Conservation (phyloP, 192 early-diverging fungal species). For the Backusella psychrophila region DNA sequence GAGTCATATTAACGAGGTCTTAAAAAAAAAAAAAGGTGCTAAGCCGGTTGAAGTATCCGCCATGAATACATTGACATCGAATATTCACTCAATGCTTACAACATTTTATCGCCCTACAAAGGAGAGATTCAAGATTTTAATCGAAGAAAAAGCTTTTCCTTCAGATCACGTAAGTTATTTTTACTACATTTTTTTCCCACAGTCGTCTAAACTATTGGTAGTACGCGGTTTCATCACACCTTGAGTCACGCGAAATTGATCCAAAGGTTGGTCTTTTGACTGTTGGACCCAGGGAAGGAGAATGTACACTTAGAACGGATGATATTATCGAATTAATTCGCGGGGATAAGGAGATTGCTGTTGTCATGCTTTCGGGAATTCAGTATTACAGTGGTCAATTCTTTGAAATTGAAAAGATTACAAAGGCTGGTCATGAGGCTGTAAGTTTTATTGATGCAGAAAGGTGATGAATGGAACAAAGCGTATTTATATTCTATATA, state of each 20-base stretch:
- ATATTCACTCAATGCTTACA: conserved; percentile 87
- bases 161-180: conserved; percentile 73
- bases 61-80: conserved; percentile 92
- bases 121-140: conserved; percentile 77
- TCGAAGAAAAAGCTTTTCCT: conserved; percentile 92
- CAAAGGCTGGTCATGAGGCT: conserved; percentile 73
- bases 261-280: conserved; percentile 72
- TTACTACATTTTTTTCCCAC: neutral
- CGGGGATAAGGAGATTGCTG: conserved; percentile 72
- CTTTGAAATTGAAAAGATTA: conserved; percentile 87
- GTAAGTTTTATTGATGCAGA: conserved; percentile 36
- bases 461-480: neutral
- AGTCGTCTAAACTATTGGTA: conserved; percentile 14
- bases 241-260: conserved; percentile 76
- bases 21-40: conserved; percentile 52
- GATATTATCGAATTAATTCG: conserved; percentile 80
- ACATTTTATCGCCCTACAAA: conserved; percentile 90
- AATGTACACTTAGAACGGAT: conserved; percentile 65
- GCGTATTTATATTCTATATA: conserved; percentile 19
- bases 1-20: neutral
- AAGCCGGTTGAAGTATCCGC: conserved; percentile 77
- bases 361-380: conserved; percentile 86
- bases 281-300: conserved; percentile 71
- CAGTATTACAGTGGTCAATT: conserved; percentile 94
- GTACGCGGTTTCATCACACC: conserved; percentile 91